These are phyloP conservation scores for Phytopythium litorale DNA, from an alignment of 352 stramenopile genomes.

Conservation along the genomic window DNA sequence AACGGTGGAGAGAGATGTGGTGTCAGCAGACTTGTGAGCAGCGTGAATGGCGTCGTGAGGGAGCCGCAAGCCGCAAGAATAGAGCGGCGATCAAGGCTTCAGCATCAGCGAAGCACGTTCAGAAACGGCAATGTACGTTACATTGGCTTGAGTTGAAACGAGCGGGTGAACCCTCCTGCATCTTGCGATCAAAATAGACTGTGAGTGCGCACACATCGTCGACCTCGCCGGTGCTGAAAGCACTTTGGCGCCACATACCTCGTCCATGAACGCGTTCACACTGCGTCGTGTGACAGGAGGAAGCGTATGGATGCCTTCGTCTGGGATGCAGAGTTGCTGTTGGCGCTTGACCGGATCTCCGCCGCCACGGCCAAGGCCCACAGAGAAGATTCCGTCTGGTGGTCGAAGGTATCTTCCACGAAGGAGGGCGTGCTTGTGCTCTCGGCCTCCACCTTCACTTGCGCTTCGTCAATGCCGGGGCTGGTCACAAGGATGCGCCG, in stretches of 20 bases:
- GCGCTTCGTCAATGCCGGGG: no score
- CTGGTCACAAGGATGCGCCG: not conserved
- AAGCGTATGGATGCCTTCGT: not conserved
- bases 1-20: not conserved
- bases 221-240: not conserved
- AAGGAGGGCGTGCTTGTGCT: no score
- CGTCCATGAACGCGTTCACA: not conserved
- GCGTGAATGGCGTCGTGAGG: no score
- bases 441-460: no score
- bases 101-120: not conserved
- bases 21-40: not conserved
- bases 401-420: not conserved
- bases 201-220: not conserved
- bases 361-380: not conserved
- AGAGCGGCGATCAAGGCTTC: not conserved
- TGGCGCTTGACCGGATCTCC: not conserved
- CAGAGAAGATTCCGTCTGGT: not conserved
- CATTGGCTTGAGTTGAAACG: not conserved
- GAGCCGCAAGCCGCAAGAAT: not conserved
- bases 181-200: not conserved
- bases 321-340: not conserved
- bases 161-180: not conserved
- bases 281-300: not conserved
- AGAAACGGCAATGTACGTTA: slow-evolving; percentile 1
- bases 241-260: not conserved